Base-by-base conservation (phyloP, 148 eudicot species). In the Euryodendron excelsum region DNA sequence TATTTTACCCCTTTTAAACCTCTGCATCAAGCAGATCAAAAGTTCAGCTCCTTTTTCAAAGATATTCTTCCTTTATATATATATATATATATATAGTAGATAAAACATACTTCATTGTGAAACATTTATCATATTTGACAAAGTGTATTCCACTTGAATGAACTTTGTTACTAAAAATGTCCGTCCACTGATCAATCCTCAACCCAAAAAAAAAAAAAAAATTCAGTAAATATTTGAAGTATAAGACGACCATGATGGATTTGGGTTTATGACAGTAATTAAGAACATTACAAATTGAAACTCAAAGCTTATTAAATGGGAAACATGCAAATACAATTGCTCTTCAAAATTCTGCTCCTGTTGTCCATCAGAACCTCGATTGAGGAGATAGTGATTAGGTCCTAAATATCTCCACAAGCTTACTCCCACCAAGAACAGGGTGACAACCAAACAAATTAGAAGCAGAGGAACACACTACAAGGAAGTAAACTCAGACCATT, bases 401-500 rank as follows among this genome's bases (percentile, higher is more conserved):
- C 41, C 58, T 20, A n/a, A 45, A 6, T 44, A 62, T 47, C n/a
- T 44, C 59, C 39, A 28, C 11, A 17, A 63, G 10, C 70, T 45
- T 45, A 30, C 69, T 52, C 60, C 77, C 14, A 7, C 20, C 7
- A 47, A 14, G 47, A 10, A 34, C 17, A 56, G 34, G 59, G 45
- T 31, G 37, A 58, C 34, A 37, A 34, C 20, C 55, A 21, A 78
- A 69, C 50, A 73, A 15, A 45, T 30, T 36, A 68, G 68, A 78
- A 20, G 45, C 75, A 78, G 53, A 60, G 70, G 80, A 53, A 73
- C n/a, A 63, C 69, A 25, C 56, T 33, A 69, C 73, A 60, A 72
- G 33, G 67, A 52, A 73, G 75, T 75, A 50, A 80, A 69, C 79
- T 72, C 74, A 69, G 69, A 80, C 44, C 21, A 37, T 25, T 70